Base-by-base conservation (phyloP, 257 asterid species). In the Solanum chmielewskii region DNA sequence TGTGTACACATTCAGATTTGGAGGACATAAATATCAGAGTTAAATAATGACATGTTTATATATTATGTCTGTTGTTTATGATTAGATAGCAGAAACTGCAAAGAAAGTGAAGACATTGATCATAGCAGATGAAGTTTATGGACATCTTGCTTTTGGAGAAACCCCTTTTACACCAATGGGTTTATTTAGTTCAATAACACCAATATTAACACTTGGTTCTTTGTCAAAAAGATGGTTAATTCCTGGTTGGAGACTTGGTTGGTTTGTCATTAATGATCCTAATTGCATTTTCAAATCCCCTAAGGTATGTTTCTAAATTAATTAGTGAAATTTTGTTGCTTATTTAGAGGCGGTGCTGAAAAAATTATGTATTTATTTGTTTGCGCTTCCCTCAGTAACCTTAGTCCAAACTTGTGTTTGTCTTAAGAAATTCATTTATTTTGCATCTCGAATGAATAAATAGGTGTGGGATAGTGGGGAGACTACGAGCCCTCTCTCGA, bases 181-280 rank as follows among this genome's bases (percentile, higher is more conserved):
- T 27, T 89, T 90, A 87, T 94, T 94, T 88, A 97, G 98, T 84
- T 90, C 94, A 1, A 16, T 92, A 64, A 92, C 93, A 11, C 98
- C 96, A 1, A 93, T 96, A 78, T 75, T 96, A 27, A 96, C 97
- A 21, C 93, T 96, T 13, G 98, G 99, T 1, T 94, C 99, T 1
- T 66, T 96, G 84, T 95, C 99, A 1, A 96, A 96, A 90, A 93
- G 99, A 92, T 96, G 98, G 98, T 76, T 96, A 80, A 96, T 96
- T 1, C 99, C 99, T 0, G 99, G 99, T 82, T 96, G 98, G 98
- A 94, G 98, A 56, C 94, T 96, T 5, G 99, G 99, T 73, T 96
- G 98, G 99, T 81, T 96, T 80, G 99, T 94, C 31, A 88, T 87
- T 6, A 93, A 90, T 29, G 99, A 95, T 86, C 98, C 96, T 12